Conservation (phyloP, 2,329 filamentous ascomycete species). For the Colletotrichum caudatum region DNA sequence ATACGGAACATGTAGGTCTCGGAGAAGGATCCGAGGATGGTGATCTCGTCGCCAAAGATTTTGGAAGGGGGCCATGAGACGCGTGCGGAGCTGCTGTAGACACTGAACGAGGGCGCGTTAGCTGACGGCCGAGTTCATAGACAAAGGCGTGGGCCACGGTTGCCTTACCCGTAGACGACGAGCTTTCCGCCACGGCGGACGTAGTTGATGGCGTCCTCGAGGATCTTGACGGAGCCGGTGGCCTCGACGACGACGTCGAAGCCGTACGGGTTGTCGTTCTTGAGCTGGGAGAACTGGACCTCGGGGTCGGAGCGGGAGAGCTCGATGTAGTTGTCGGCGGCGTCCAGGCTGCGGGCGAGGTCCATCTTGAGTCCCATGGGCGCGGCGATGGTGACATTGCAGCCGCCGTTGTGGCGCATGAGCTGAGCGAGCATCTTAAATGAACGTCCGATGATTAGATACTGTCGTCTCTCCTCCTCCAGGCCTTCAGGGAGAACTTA, state of each 20-base stretch:
- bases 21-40: conserved; percentile 79
- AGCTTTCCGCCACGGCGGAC: conserved; percentile 78
- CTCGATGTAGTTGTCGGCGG: conserved; percentile 66
- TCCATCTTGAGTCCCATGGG: conserved; percentile 78
- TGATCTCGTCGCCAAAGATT: conserved; percentile 78
- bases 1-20: conserved; percentile 78
- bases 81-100: conserved; percentile 72
- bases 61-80: conserved; percentile 78
- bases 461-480: not conserved
- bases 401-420: conserved; percentile 74
- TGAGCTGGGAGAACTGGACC: conserved; percentile 72
- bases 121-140: not conserved
- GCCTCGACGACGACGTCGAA: conserved; percentile 78
- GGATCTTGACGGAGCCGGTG: conserved; percentile 75
- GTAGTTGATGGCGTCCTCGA: conserved; percentile 79
- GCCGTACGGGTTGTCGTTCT: conserved; percentile 75
- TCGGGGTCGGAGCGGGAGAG: conserved; percentile 66
- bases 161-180: conserved; percentile 70
- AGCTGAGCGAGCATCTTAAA: conserved; percentile 68
- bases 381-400: conserved; percentile 77
- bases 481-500: conserved; percentile 46
- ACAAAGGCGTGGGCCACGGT: not conserved
- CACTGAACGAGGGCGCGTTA: conserved; percentile 53
- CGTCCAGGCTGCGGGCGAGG: conserved; percentile 69
- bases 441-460: not conserved